Conservation (phyloP, 208 protist species). For the Leishmania mexicana region DNA sequence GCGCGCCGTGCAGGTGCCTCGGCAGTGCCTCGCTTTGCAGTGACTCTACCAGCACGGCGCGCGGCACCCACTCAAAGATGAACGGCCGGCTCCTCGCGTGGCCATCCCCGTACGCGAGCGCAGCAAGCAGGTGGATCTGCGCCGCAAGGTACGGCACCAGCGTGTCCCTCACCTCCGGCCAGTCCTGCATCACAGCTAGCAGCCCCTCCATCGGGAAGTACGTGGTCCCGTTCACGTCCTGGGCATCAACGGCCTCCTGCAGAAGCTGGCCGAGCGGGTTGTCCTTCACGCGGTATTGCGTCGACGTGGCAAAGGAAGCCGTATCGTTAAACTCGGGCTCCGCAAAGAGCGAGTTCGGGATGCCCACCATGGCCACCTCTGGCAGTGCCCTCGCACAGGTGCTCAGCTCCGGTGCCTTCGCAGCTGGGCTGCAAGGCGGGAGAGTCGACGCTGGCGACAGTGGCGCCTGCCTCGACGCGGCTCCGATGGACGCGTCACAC, state of each 20-base stretch:
- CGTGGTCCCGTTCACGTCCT: slow-evolving; percentile 25
- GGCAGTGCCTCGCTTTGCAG: slow-evolving; percentile 33
- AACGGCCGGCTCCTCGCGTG: slow-evolving; percentile 14
- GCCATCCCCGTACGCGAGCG: slow-evolving; percentile 35
- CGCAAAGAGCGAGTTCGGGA: slow-evolving; percentile 38
- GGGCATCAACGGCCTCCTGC: slow-evolving; percentile 23
- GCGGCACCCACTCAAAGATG: slow-evolving; percentile 36
- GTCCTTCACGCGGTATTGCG: slow-evolving; percentile 28
- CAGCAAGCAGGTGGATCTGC: slow-evolving; percentile 38
- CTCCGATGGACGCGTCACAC: neutral
- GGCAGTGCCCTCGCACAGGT: neutral
- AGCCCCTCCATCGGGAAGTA: slow-evolving; percentile 46
- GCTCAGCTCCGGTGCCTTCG: neutral
- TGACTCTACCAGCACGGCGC: slow-evolving; percentile 29
- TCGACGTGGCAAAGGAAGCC: slow-evolving; percentile 29
- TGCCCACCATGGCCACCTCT: slow-evolving; percentile 32
- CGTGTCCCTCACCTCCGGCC: slow-evolving; percentile 35
- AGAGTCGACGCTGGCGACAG: neutral
- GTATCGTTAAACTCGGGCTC: slow-evolving; percentile 17
- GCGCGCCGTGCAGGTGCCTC: slow-evolving; percentile 33
- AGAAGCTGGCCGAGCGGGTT: slow-evolving; percentile 36
- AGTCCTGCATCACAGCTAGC: slow-evolving; percentile 28
- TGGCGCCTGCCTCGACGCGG: neutral
- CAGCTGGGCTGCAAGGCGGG: neutral
- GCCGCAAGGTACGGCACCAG: slow-evolving; percentile 42